phyloP scores from a whole-genome alignment of 192 early-diverging fungal species.

The Chytriomyces sp. region DNA sequence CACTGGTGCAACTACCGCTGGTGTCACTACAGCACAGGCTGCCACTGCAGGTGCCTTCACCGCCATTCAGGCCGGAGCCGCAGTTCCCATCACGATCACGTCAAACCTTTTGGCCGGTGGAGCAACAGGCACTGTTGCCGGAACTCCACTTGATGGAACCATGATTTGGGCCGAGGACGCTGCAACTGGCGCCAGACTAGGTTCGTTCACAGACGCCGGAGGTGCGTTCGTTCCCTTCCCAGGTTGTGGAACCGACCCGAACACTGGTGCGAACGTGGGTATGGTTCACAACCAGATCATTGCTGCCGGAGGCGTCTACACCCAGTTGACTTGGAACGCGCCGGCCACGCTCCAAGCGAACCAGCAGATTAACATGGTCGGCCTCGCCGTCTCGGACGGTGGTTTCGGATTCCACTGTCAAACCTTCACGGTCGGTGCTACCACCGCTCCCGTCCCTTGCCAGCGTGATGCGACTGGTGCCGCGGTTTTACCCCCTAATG shows the following conservation, averaged over 20 bases:
- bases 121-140: background rate
- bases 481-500: too few species aligned
- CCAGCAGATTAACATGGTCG: background rate
- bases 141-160: background rate
- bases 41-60: too few species aligned
- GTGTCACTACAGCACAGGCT: too few species aligned
- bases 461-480: background rate
- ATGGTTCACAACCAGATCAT: constrained; percentile 10
- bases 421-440: background rate
- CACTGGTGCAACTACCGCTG: too few species aligned
- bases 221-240: background rate
- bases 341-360: background rate
- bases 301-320: background rate
- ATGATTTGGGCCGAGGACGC: background rate
- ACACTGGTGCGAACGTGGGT: background rate
- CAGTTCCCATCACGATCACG: background rate
- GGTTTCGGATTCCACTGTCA: constrained; percentile 10
- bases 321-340: background rate
- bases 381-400: background rate
- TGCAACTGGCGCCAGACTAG: background rate
- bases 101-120: too few species aligned
- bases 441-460: background rate
- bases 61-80: background rate
- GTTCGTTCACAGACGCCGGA: constrained; percentile 10
- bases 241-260: background rate